Evolutionary conservation across 352 stramenopile species (phyloP), one percentile per base, ranked within the genome.

Genomic region (Lagenidium sp.): DNA sequence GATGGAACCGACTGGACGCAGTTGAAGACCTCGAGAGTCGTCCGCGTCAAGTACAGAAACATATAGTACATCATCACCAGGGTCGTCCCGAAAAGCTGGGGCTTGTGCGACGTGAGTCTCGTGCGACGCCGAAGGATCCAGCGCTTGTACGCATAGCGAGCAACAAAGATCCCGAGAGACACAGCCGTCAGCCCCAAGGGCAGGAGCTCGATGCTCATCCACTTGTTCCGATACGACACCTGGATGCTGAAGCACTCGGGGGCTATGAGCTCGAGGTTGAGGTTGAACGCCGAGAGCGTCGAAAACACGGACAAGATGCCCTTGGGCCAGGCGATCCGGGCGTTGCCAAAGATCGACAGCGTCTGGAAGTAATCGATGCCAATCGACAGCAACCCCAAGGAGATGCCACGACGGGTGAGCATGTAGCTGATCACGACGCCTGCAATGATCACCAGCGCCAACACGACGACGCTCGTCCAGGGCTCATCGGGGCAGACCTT

Each of bases 341-440:
- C 65, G 36, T 73, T 73, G 6, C 71, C 75, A 36, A 95, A 91
- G 35, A 95, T 81, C 7, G 76, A 75, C 1, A 95, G 53, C 16
- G 88, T 85, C 57, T 95, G 82, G 30, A 91, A 76, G 69, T 90
- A 94, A 50, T 94, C 82, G 21, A 93, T 69, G 18, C 74, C 81
- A 35, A 94, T 90, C 1, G 72, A 82, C 3, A 95, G 34, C 7
- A 93, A 50, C 1, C 71, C 75, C 4, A 90, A 58, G 45, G 69
- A 85, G 32, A 89, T 67, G 37, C 74, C 68, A 29, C 77, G 77
- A 24, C 62, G 63, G 5, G 57, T 80, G 8, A 85, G 59, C 20
- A 83, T 18, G 46, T 75, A 81, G 24, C 61, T 77, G 24, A 85
- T 54, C n/a, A 79, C 52, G 0, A 53, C 59, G 19, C 60, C 69